Percentiles rank a stretch among this genome's conserved stretches.
Conservation (phyloP, 225 moss, liverwort and hornwort genomes). For the Bryoerythrophyllum caledonicum region DNA sequence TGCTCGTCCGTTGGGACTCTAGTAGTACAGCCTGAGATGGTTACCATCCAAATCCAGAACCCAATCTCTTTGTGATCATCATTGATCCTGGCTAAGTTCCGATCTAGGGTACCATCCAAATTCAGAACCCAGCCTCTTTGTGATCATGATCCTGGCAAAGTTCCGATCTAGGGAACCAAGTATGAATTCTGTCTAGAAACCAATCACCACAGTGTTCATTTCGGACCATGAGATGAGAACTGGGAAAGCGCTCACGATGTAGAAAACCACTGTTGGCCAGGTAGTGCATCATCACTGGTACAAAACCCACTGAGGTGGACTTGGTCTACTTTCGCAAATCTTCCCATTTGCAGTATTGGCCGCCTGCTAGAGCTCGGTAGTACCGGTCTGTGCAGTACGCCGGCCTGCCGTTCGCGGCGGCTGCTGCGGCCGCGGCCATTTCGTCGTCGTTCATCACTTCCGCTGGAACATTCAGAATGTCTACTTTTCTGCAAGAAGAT, state of each 20-base stretch:
- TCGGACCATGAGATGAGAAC: no score
- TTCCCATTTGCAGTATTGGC: slow-evolving; percentile 75
- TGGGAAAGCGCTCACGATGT: slow-evolving; percentile 27
- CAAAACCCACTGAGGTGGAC: slow-evolving; percentile 13
- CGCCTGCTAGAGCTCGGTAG: slow-evolving; percentile 72
- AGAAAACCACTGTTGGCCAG: slow-evolving; percentile 17
- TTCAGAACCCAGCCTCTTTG: slow-evolving; percentile 17
- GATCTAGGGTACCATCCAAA: slow-evolving; percentile 26
- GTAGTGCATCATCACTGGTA: slow-evolving; percentile 7
- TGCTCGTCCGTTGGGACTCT: slow-evolving; percentile 28
- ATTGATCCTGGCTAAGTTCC: slow-evolving; percentile 17
- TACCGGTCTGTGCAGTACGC: slow-evolving; percentile 67
- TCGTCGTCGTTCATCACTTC: slow-evolving; percentile 66
- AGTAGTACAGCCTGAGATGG: slow-evolving; percentile 38
- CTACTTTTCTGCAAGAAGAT: slow-evolving; percentile 40
- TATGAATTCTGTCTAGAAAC: neutral
- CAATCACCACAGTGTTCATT: no score
- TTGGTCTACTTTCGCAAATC: slow-evolving; percentile 58
- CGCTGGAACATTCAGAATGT: slow-evolving; percentile 60
- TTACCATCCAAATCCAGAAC: slow-evolving; percentile 19
- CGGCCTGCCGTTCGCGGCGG: slow-evolving; percentile 67
- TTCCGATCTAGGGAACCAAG: slow-evolving; percentile 11
- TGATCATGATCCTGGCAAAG: slow-evolving; percentile 12
- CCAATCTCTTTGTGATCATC: slow-evolving; percentile 20
- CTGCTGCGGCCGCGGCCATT: slow-evolving; percentile 66